These are phyloP conservation scores for Auriscalpium orientale DNA, from an alignment of 768 basidiomycete genomes.

Conservation along the genomic window DNA sequence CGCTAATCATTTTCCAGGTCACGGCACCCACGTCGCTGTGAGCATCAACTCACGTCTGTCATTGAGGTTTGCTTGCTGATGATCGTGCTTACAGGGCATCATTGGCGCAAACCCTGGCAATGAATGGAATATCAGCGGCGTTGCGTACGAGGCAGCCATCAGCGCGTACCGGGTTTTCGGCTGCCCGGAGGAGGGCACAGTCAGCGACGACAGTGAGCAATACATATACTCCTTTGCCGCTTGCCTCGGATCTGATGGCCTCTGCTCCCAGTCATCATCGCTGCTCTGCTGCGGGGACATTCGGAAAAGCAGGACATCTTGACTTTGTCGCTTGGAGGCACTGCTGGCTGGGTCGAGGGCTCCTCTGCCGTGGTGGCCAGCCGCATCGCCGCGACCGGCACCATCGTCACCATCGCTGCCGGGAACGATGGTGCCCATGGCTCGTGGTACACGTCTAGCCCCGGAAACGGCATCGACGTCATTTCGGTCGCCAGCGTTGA, in stretches of 20 bases:
- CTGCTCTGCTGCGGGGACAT: conserved; percentile 43
- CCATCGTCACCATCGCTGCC: conserved; percentile 55
- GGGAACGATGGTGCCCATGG: conserved; percentile 48
- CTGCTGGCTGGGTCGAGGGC: conserved; percentile 57
- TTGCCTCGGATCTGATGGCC: conserved; percentile 16
- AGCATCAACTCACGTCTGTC: neutral
- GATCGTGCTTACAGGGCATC: conserved; percentile 37
- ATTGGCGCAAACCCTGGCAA: conserved; percentile 56
- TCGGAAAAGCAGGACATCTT: conserved; percentile 54
- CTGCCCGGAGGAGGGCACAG: conserved; percentile 35
- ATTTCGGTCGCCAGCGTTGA: conserved; percentile 50
- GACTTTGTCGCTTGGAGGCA: conserved; percentile 57
- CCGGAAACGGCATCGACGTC: conserved; percentile 48
- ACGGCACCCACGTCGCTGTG: neutral
- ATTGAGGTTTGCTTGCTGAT: conserved; percentile 7
- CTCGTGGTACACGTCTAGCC: conserved; percentile 50
- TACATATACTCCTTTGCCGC: neutral
- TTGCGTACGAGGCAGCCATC: conserved; percentile 53
- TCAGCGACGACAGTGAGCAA: conserved; percentile 43
- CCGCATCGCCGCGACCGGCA: conserved; percentile 48
- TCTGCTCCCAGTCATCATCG: conserved; percentile 30
- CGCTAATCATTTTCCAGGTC: neutral
- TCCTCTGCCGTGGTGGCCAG: conserved; percentile 48
- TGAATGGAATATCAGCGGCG: conserved; percentile 59
- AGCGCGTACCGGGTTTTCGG: conserved; percentile 54